phyloP scores from a whole-genome alignment of 2,329 filamentous ascomycete species.

The Colletotrichum abscissum region DNA sequence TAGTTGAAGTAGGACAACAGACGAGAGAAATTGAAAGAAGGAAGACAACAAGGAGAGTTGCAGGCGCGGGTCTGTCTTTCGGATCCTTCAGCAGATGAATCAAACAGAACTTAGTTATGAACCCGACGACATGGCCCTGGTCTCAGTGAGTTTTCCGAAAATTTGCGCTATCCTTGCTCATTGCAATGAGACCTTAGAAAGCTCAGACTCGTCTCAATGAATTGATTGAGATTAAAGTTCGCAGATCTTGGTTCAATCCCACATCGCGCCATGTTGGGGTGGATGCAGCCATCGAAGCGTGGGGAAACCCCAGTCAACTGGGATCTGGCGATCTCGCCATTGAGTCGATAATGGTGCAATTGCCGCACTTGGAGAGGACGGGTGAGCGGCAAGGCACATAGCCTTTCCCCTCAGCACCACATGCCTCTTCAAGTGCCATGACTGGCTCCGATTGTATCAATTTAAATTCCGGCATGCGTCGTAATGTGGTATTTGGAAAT shows the following conservation, averaged over 20 bases:
- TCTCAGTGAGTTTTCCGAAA: background rate
- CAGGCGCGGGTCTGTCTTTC: background rate
- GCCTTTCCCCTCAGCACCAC: background rate
- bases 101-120: background rate
- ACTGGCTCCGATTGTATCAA: background rate
- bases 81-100: background rate
- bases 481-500: conserved; percentile 15
- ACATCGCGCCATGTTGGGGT: conserved; percentile 21
- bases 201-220: background rate
- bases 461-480: conserved; percentile 3
- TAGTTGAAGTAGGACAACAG: background rate
- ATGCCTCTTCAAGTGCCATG: background rate
- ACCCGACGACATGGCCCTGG: background rate
- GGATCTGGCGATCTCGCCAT: conserved; percentile 13
- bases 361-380: background rate
- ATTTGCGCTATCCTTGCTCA: background rate
- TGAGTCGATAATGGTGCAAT: conserved; percentile 18
- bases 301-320: background rate
- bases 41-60: background rate
- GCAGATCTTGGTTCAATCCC: conserved; percentile 8
- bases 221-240: conserved; percentile 7
- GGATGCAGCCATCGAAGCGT: background rate
- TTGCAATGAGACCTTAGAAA: background rate
- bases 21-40: background rate
- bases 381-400: background rate